Base-by-base conservation (phyloP, 768 basidiomycete genomes). In the Polyporus arcularius region DNA sequence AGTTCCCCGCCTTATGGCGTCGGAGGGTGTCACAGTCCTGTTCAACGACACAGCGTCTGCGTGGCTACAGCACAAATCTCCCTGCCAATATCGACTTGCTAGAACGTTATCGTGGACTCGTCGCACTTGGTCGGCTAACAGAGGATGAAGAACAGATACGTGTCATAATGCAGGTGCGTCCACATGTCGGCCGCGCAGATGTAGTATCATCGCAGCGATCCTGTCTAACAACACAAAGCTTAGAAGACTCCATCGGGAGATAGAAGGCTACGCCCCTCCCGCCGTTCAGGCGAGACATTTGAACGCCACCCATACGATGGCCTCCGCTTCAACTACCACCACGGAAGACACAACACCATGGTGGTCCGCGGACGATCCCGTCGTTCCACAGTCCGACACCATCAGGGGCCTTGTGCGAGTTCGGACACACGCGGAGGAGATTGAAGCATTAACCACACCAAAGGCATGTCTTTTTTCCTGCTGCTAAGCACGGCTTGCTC, bases 121-220 rank as follows among this genome's bases (percentile, higher is more conserved):
- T 83, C 0, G 74, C 79, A 0, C 72, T 78, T 15, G 83, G 84
- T 1, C 68, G 75, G 54, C 74, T 85, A 47, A 64, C 76, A 61
- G 78, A 79, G 68, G 81, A 86, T 61, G 79, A 80, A 46, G 81
- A 83, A 52, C 85, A 86, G 64, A 74, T 85, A 39, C 68, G 83
- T 21, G 79, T 76, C 11, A 72, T 84, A 16, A 81, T 82, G 73
- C 76, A 81, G 76, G 85, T 83, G 55, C 26, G 68, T 49, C 28
- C 56, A 48, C 30, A 48, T 32, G 40, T 14, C n/a, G 12, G 4
- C 35, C 35, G 26, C 39, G 26, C 32, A 32, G n/a, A 45, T 10
- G 32, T 39, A 16, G 15, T 4, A 4, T 16, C 11, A 14, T 21
- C 14, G 32, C 9, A 15, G 46, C 46, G 26, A 60, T 32, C 12